Percentiles rank a stretch among this genome's conserved stretches.
phyloP scores from a whole-genome alignment of 2,329 filamentous ascomycete genomes.

The Aspergillus pseudoviridinutans region DNA sequence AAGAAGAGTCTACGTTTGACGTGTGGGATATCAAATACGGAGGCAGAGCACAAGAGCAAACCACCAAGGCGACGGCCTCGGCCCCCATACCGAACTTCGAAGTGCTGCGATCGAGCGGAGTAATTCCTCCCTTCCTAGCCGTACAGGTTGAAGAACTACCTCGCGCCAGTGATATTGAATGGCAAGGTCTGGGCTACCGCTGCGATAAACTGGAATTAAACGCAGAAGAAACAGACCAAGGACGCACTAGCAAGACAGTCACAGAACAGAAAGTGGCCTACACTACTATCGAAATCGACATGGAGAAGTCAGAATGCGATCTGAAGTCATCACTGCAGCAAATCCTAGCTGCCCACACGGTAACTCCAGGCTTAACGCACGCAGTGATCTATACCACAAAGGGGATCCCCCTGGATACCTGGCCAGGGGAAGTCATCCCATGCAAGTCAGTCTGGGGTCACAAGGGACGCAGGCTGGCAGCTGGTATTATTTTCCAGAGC shows the following conservation, averaged over 20 bases:
- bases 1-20: conserved; percentile 46
- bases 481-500: conserved; percentile 33
- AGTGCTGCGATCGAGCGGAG: conserved; percentile 17
- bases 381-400: conserved; percentile 35
- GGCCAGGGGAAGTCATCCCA: conserved; percentile 38
- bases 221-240: conserved; percentile 9
- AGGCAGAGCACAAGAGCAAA: conserved; percentile 46
- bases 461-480: conserved; percentile 30
- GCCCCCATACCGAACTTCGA: conserved; percentile 25
- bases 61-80: conserved; percentile 16
- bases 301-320: conserved; percentile 9
- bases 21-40: conserved; percentile 54
- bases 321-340: conserved; percentile 21
- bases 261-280: conserved; percentile 24
- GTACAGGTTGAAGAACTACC: conserved; percentile 76
- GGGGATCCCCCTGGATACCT: conserved; percentile 16
- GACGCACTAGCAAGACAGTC: conserved; percentile 19
- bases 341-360: conserved; percentile 16
- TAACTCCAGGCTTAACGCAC: conserved; percentile 17
- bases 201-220: conserved; percentile 26
- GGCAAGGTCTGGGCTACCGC: conserved; percentile 66
- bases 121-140: conserved; percentile 65
- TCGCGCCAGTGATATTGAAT: conserved; percentile 71
- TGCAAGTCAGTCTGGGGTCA: conserved; percentile 40
- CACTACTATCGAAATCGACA: conserved; percentile 29